Base-by-base conservation (phyloP, 345 rosid genomes). In the Adansonia digitata region DNA sequence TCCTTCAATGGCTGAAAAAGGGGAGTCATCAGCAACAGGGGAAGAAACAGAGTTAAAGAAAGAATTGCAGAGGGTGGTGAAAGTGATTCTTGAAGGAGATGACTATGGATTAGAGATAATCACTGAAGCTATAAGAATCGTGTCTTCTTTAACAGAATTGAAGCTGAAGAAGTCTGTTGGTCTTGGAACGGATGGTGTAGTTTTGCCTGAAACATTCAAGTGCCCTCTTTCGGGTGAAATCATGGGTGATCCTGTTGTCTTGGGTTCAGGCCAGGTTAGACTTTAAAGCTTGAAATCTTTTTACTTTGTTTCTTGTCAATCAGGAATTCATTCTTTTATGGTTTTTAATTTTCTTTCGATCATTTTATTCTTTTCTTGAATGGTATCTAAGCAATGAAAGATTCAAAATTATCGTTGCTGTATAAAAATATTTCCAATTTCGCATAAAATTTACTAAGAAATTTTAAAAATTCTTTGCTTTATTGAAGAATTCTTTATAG, bases 251-350 rank as follows among this genome's bases (percentile, higher is more conserved):
- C 91, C 91, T 57, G 90, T 89, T 18, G 73, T 87, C 69, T 60
- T 88, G 71, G 83, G 86, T 48, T 80, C 89, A 76, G 92, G 89
- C 0, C 84, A 83, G 94, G 94, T 88, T 75, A 18, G 78, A 35
- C 26, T 27, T 65, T 69, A 1, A 22, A 35, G 11, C 65, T 72
- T 17, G 43, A n/a, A 1, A 35, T 29, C 12, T 24, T 20, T 37
- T 27, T 2, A 77, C 20, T 34, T 17, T n/a, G 24, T 55, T 56
- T 63, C 27, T 63, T 63, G 69, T 63, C 45, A 37, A 0, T 15
- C 5, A n/a, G 17, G n/a, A n/a, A 37, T 37, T 11, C 46, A 9
- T 37, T n/a, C 45, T n/a, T 17, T 37, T 5, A n/a, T n/a, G n/a
- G n/a, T n/a, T n/a, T n/a, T n/a, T n/a, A n/a, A n/a, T n/a, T n/a